These are phyloP conservation scores for Neospermospora avenae DNA, from an alignment of 2,329 filamentous ascomycete species.

Conservation along the genomic window DNA sequence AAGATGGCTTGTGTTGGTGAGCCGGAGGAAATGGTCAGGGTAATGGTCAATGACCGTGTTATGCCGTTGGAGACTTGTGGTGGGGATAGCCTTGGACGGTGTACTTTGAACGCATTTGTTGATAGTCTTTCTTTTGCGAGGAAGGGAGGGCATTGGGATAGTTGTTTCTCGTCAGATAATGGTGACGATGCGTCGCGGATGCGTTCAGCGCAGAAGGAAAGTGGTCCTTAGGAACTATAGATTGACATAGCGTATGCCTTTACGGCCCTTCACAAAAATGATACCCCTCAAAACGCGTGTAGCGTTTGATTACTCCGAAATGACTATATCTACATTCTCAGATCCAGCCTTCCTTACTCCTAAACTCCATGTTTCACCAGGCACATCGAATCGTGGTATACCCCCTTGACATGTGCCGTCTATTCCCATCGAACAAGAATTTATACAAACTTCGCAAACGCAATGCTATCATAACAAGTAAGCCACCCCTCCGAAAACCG, in stretches of 20 bases:
- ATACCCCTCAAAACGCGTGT: not conserved
- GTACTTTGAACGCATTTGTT: slow-evolving; percentile 67
- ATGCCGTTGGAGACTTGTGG: slow-evolving; percentile 67
- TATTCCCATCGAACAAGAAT: slow-evolving; percentile 9
- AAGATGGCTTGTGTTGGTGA: slow-evolving; percentile 66
- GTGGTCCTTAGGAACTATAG: too few relatives aligned
- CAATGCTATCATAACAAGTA: slow-evolving; percentile 30
- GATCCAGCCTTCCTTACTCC: not conserved
- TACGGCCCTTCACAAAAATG: not conserved
- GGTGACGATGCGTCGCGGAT: not conserved
- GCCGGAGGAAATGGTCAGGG: slow-evolving; percentile 69
- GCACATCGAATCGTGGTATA: slow-evolving; percentile 1
- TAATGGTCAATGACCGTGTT: slow-evolving; percentile 82
- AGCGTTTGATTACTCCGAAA: not conserved
- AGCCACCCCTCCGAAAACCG: slow-evolving; percentile 34
- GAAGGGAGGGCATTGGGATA: slow-evolving; percentile 68
- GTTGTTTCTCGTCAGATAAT: slow-evolving; percentile 48
- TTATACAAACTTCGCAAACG: not conserved
- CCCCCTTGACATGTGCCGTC: not conserved
- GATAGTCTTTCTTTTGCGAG: slow-evolving; percentile 71
- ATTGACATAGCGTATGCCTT: not conserved
- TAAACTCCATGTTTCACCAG: slow-evolving; percentile 1
- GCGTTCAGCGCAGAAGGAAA: too few relatives aligned
- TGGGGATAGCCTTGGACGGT: slow-evolving; percentile 68
- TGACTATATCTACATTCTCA: not conserved